Percentiles rank a stretch among this genome's conserved stretches.
Evolutionary conservation across 139 green algal genomes (phyloP).

Genomic region (Haematococcus lacustris): DNA sequence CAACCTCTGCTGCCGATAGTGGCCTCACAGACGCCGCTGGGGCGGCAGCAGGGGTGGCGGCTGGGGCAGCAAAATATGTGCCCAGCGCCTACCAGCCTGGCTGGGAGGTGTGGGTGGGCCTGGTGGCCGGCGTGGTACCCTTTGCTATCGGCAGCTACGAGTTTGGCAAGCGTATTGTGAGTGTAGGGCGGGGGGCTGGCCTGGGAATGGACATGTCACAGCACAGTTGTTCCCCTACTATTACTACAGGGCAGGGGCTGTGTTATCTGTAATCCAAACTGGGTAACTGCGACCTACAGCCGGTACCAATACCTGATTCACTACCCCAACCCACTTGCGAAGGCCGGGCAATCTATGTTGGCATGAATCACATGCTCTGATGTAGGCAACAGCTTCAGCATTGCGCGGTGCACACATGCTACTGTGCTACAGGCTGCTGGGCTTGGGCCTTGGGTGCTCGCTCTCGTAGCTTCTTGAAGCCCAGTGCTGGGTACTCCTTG

Average conservation of each 20-base stretch:
- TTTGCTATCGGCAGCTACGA: slow-evolving; percentile 74
- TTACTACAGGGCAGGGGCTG: background rate
- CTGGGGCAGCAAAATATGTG: slow-evolving; percentile 18
- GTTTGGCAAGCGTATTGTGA: slow-evolving; percentile 81
- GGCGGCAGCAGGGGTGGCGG: too few relatives aligned
- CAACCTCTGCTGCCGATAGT: too few relatives aligned
- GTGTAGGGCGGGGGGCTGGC: slow-evolving; percentile 3
- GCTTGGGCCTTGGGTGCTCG: too few relatives aligned
- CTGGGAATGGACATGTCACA: background rate
- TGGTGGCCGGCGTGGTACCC: slow-evolving; percentile 58
- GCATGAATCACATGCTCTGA: too few relatives aligned
- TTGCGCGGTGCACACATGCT: too few relatives aligned
- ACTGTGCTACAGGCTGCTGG: too few relatives aligned
- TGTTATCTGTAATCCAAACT: too few relatives aligned
- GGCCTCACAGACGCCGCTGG: too few relatives aligned
- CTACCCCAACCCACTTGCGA: background rate
- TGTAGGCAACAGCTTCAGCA: too few relatives aligned
- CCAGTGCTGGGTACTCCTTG: background rate
- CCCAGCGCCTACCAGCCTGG: slow-evolving; percentile 22
- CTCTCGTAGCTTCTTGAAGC: background rate
- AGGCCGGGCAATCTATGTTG: background rate
- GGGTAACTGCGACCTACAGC: too few relatives aligned
- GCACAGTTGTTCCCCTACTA: background rate
- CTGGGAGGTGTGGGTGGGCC: slow-evolving; percentile 66
- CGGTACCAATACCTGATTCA: too few relatives aligned